Evolutionary conservation across 805 yeast species (phyloP).

Genomic region (Yamadazyma sp.): DNA sequence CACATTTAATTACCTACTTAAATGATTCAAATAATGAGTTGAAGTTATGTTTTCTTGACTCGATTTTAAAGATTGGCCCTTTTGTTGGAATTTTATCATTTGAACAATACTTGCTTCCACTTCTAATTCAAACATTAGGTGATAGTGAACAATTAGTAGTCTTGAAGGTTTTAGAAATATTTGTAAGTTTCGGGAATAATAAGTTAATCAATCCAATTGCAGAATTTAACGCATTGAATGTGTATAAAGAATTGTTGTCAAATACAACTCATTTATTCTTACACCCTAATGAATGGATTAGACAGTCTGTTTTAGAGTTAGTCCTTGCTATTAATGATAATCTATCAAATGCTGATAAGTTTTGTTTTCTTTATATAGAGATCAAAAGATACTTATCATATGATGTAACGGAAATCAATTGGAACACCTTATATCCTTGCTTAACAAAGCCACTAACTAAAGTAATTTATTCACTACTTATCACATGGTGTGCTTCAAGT

Average conservation of each 20-base stretch:
- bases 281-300: constrained; percentile 86
- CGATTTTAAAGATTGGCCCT: constrained; percentile 71
- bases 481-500: constrained; percentile 24
- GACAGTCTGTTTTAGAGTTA: constrained; percentile 63
- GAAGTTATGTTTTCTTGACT: constrained; percentile 65
- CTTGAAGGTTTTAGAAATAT: constrained; percentile 55
- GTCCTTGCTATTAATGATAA: constrained; percentile 60
- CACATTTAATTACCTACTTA: constrained; percentile 87
- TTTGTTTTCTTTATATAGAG: constrained; percentile 80
- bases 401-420: constrained; percentile 66
- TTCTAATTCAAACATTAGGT: constrained; percentile 75
- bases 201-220: constrained; percentile 31
- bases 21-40: constrained; percentile 73
- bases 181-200: constrained; percentile 28
- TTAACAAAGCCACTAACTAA: constrained; percentile 57
- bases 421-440: constrained; percentile 65
- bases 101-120: constrained; percentile 85
- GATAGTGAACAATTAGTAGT: constrained; percentile 85
- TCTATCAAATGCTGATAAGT: constrained; percentile 71
- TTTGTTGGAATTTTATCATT: constrained; percentile 78
- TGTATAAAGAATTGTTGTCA: constrained; percentile 33
- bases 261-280: constrained; percentile 53
- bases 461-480: constrained; percentile 9
- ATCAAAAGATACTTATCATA: constrained; percentile 72
- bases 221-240: constrained; percentile 37